These are phyloP conservation scores for Boletus reticuloceps DNA, from an alignment of 768 basidiomycete genomes.

Conservation along the genomic window DNA sequence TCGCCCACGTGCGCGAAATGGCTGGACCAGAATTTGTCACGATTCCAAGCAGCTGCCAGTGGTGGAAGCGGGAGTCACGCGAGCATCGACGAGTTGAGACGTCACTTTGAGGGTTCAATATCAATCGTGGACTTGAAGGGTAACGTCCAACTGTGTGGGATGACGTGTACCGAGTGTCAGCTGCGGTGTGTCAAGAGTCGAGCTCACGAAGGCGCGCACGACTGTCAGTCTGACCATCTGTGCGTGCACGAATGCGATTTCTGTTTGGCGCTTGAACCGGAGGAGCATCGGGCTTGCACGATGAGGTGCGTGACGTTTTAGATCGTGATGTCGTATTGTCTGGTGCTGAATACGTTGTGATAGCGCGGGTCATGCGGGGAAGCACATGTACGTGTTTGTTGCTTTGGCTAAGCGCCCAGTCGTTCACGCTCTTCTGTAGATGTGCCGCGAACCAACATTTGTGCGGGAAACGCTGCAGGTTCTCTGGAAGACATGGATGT, in stretches of 20 bases:
- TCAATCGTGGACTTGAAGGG: slow-evolving; percentile 46
- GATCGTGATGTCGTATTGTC: background rate
- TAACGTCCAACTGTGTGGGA: slow-evolving; percentile 47
- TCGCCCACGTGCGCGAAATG: slow-evolving; percentile 51
- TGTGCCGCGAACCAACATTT: slow-evolving; percentile 52
- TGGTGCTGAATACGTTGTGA: background rate
- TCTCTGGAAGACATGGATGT: slow-evolving; percentile 50
- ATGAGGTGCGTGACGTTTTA: slow-evolving; percentile 39
- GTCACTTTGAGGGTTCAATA: slow-evolving; percentile 41
- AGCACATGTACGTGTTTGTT: slow-evolving; percentile 45
- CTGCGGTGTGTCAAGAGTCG: slow-evolving; percentile 46
- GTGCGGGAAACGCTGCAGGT: slow-evolving; percentile 51
- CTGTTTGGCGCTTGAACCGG: slow-evolving; percentile 28
- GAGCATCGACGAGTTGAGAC: slow-evolving; percentile 42
- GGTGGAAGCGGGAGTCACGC: slow-evolving; percentile 29
- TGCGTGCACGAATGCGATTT: slow-evolving; percentile 48
- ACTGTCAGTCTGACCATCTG: slow-evolving; percentile 49
- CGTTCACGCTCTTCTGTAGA: slow-evolving; percentile 29
- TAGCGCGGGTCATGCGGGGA: slow-evolving; percentile 59
- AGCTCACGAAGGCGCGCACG: slow-evolving; percentile 45
- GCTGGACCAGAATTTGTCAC: slow-evolving; percentile 46
- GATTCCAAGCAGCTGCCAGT: slow-evolving; percentile 40
- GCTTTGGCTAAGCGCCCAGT: rapidly evolving
- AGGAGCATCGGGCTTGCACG: slow-evolving; percentile 38
- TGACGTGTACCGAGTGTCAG: slow-evolving; percentile 47